A percentile compares a stretch with the other conserved stretches of the same genome.
Conservation (phyloP, 257 asterid species). For the Solanum paucissectum region DNA sequence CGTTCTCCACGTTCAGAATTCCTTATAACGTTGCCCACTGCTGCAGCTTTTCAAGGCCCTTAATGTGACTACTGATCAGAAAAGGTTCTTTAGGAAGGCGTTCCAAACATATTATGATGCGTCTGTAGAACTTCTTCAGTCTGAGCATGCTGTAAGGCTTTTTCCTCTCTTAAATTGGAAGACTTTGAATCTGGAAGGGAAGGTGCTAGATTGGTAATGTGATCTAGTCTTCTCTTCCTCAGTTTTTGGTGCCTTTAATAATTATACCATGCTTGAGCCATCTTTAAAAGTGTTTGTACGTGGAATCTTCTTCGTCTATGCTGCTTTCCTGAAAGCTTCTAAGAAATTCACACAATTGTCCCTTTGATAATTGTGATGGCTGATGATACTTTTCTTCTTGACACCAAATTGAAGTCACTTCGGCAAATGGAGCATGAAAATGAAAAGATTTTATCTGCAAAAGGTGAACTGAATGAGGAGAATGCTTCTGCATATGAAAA, state of each 20-base stretch:
- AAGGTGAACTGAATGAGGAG: slow-evolving; percentile 95
- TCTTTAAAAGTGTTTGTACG: background rate
- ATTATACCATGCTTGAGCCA: background rate
- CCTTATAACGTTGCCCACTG: background rate
- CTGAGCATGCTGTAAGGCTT: slow-evolving; percentile 86
- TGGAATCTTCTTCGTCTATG: background rate
- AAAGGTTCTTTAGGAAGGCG: slow-evolving; percentile 66
- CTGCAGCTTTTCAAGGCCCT: slow-evolving; percentile 81
- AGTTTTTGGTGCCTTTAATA: background rate
- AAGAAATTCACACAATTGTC: background rate
- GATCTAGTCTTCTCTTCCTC: background rate
- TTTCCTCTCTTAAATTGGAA: background rate
- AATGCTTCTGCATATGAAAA: slow-evolving; percentile 79
- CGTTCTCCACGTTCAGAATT: background rate
- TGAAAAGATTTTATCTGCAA: slow-evolving; percentile 86
- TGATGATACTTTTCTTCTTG: slow-evolving; percentile 5
- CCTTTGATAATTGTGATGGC: slow-evolving; percentile 2
- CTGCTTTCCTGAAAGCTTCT: background rate
- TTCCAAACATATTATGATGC: slow-evolving; percentile 78
- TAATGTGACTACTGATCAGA: slow-evolving; percentile 71
- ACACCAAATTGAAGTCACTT: slow-evolving; percentile 47
- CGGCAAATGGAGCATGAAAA: slow-evolving; percentile 98
- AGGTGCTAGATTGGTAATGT: background rate
- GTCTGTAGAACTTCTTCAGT: slow-evolving; percentile 72
- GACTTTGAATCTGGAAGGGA: background rate